phyloP scores from a whole-genome alignment of 2,329 filamentous ascomycete genomes.

The Penicillium corylophilum region DNA sequence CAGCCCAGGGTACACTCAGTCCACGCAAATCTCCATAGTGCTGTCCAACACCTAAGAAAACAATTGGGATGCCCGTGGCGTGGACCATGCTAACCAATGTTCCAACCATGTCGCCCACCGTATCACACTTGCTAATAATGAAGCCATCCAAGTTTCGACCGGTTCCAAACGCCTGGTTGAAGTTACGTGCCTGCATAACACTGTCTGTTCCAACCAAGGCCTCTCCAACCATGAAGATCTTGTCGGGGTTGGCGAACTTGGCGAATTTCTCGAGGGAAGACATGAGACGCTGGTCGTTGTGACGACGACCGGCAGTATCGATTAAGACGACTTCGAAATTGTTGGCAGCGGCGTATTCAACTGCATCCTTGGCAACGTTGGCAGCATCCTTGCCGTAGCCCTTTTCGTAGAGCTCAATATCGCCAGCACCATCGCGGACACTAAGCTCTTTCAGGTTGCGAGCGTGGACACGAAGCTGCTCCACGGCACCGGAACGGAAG shows the following conservation, averaged over 20 bases:
- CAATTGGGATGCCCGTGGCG: slow-evolving; percentile 90
- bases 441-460: slow-evolving; percentile 89
- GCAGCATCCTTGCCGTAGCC: slow-evolving; percentile 98
- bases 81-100: slow-evolving; percentile 97
- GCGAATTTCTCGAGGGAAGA: slow-evolving; percentile 95
- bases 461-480: slow-evolving; percentile 94
- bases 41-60: slow-evolving; percentile 78
- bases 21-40: slow-evolving; percentile 66
- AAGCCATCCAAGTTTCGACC: slow-evolving; percentile 85
- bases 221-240: slow-evolving; percentile 96
- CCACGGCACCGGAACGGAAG: slow-evolving; percentile 93
- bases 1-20: slow-evolving; percentile 64
- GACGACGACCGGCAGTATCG: slow-evolving; percentile 89
- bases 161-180: slow-evolving; percentile 86
- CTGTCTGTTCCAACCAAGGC: slow-evolving; percentile 94
- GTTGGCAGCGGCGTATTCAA: slow-evolving; percentile 71
- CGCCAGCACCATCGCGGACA: slow-evolving; percentile 72
- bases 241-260: slow-evolving; percentile 92
- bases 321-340: slow-evolving; percentile 92
- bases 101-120: slow-evolving; percentile 97
- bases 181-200: slow-evolving; percentile 93
- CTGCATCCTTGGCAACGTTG: slow-evolving; percentile 89
- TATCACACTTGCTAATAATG: slow-evolving; percentile 98
- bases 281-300: slow-evolving; percentile 97
- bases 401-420: slow-evolving; percentile 91